Conservation (phyloP, 768 basidiomycete species). For the Russula olivacea region DNA sequence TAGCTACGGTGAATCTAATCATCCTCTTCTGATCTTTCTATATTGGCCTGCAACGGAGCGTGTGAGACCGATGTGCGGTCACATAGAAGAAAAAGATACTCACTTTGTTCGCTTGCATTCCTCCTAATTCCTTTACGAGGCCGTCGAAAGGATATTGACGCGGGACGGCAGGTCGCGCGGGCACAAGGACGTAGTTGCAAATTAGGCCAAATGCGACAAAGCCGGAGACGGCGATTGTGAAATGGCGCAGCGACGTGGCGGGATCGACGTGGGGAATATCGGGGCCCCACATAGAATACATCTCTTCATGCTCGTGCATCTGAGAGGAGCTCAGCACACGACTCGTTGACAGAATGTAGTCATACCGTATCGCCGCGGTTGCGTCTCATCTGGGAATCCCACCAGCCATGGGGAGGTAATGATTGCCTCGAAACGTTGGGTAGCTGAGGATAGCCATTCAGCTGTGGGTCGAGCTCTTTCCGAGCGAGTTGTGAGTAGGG, state of each 20-base stretch:
- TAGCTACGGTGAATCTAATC: constrained; percentile 25
- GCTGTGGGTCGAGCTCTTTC: constrained; percentile 54
- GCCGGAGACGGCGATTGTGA: constrained; percentile 52
- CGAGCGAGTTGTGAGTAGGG: constrained; percentile 28
- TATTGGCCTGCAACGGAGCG: constrained; percentile 33
- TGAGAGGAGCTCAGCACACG: constrained; percentile 30
- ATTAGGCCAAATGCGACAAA: constrained; percentile 60
- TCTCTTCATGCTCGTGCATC: constrained; percentile 78
- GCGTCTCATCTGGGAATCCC: constrained; percentile 67
- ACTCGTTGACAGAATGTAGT: constrained; percentile 8
- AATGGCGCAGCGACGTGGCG: constrained; percentile 55
- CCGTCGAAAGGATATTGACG: constrained; percentile 76
- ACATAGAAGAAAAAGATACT: constrained; percentile 23
- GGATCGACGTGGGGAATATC: constrained; percentile 62
- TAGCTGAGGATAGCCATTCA: constrained; percentile 67
- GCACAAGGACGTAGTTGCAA: constrained; percentile 49
- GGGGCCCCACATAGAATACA: constrained; percentile 84
- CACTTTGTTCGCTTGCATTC: constrained; percentile 74
- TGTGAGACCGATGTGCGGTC: background rate
- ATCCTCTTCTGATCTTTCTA: constrained; percentile 34
- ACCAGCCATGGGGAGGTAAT: constrained; percentile 63
- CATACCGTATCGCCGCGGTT: constrained; percentile 77
- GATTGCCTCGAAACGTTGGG: constrained; percentile 62
- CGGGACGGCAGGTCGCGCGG: constrained; percentile 58
- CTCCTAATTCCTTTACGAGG: constrained; percentile 71